Conservation (phyloP, 2,329 filamentous ascomycete genomes). For the Calonectria pauciramosa region DNA sequence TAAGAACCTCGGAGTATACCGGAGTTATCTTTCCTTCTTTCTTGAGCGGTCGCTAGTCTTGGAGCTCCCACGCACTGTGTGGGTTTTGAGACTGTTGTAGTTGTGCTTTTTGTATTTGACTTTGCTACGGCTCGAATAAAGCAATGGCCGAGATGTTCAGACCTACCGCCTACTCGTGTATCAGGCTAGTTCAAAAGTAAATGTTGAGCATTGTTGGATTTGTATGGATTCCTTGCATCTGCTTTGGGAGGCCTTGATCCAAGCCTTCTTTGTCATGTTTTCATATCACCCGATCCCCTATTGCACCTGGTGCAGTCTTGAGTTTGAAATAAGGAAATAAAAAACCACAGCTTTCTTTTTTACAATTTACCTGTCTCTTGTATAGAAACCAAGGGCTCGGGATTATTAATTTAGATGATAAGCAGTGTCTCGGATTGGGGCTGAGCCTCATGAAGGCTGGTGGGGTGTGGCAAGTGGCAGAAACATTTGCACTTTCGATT, state of each 20-base stretch:
- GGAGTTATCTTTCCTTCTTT: not conserved
- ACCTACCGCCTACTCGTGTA: not conserved
- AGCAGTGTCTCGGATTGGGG: not conserved
- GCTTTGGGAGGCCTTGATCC: not conserved
- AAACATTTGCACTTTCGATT: not conserved
- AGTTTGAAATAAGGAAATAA: too few species aligned
- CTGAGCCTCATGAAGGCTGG: not conserved
- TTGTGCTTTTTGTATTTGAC: not conserved
- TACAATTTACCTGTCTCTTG: too few species aligned
- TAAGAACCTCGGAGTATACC: not conserved
- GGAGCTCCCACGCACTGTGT: not conserved
- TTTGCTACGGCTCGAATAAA: not conserved
- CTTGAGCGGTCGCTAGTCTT: not conserved
- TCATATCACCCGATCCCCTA: not conserved
- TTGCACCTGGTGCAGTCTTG: not conserved
- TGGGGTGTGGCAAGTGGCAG: not conserved
- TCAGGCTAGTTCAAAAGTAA: not conserved
- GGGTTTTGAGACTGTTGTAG: not conserved
- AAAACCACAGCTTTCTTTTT: too few species aligned
- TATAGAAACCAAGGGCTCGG: not conserved
- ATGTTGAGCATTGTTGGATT: not conserved
- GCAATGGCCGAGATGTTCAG: not conserved
- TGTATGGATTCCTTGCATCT: not conserved
- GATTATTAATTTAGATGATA: not conserved
- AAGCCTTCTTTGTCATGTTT: not conserved